Percentiles rank a stretch among this genome's conserved stretches.
phyloP scores from a whole-genome alignment of 441 rosid species.

The Pelargonium citronellum region DNA sequence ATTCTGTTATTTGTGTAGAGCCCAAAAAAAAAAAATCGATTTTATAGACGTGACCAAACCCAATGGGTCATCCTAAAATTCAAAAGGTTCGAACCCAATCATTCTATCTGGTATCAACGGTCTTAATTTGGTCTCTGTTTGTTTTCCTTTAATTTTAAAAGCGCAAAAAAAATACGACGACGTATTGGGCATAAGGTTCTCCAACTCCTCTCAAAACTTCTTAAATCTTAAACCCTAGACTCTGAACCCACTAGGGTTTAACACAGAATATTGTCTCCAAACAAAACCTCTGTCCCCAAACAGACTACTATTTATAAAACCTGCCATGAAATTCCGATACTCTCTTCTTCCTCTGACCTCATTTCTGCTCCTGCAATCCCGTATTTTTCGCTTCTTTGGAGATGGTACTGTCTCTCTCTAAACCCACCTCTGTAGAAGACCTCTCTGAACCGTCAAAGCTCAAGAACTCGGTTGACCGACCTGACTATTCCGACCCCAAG shows the following conservation, averaged over 20 bases:
- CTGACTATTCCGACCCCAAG: constrained; percentile 30
- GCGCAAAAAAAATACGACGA: too few relatives aligned
- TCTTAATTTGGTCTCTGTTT: too few relatives aligned
- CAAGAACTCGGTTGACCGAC: constrained; percentile 23
- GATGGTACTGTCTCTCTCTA: constrained; percentile 55
- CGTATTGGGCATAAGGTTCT: too few relatives aligned
- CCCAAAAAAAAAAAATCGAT: too few relatives aligned
- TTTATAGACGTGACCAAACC: too few relatives aligned
- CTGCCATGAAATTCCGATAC: neutral
- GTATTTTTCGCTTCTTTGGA: constrained; percentile 10
- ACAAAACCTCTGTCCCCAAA: neutral
- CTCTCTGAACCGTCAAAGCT: constrained; percentile 32
- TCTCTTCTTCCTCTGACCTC: neutral
- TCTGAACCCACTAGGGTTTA: neutral
- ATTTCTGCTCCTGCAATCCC: neutral
- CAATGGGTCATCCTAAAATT: too few relatives aligned
- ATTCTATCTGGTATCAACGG: too few relatives aligned
- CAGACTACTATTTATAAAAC: neutral
- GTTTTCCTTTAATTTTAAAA: too few relatives aligned
- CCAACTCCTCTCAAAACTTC: too few relatives aligned
- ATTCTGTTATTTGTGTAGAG: too few relatives aligned
- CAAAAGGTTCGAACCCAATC: too few relatives aligned
- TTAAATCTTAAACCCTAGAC: neutral
- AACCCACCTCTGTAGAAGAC: constrained; percentile 30
- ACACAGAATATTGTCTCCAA: neutral